These are phyloP conservation scores for Prunus mongolica DNA, from an alignment of 306 rosid genomes.

Conservation along the genomic window DNA sequence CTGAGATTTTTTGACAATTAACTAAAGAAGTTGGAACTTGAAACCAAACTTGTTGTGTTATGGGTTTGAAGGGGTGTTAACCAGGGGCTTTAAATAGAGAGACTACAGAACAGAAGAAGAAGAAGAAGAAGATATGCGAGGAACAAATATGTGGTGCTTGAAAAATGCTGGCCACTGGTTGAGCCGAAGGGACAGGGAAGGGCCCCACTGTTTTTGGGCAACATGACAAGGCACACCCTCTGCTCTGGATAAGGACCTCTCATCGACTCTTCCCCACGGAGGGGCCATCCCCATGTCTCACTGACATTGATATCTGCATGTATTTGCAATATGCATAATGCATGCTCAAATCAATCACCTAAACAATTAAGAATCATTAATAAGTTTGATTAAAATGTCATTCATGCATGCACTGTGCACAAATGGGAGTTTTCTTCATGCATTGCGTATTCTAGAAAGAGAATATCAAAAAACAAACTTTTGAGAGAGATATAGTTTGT, in stretches of 20 bases:
- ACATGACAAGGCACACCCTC: constrained; percentile 38
- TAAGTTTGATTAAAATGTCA: too few relatives aligned
- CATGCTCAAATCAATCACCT: background rate
- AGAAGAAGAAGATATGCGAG: constrained; percentile 29
- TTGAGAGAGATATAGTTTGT: too few relatives aligned
- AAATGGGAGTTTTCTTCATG: too few relatives aligned
- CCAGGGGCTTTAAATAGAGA: constrained; percentile 19
- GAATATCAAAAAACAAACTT: too few relatives aligned
- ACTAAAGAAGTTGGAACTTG: background rate
- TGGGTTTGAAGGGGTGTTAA: constrained; percentile 16
- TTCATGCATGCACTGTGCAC: too few relatives aligned
- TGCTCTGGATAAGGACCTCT: constrained; percentile 40
- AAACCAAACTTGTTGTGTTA: constrained; percentile 2
- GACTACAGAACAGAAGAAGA: constrained; percentile 1
- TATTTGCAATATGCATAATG: background rate
- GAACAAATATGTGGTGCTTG: constrained; percentile 58
- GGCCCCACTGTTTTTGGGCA: constrained; percentile 30
- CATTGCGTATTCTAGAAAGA: too few relatives aligned
- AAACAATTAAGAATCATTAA: background rate
- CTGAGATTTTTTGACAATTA: background rate
- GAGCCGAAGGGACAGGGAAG: constrained; percentile 11
- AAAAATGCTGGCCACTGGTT: constrained; percentile 41
- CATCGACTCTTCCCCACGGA: constrained; percentile 40
- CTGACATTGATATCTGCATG: too few relatives aligned
- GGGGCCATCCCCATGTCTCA: constrained; percentile 40